A percentile compares a stretch with the other conserved stretches of the same genome.
phyloP scores from a whole-genome alignment of 495 filamentous ascomycete genomes.

The Penicillium waksmanii region DNA sequence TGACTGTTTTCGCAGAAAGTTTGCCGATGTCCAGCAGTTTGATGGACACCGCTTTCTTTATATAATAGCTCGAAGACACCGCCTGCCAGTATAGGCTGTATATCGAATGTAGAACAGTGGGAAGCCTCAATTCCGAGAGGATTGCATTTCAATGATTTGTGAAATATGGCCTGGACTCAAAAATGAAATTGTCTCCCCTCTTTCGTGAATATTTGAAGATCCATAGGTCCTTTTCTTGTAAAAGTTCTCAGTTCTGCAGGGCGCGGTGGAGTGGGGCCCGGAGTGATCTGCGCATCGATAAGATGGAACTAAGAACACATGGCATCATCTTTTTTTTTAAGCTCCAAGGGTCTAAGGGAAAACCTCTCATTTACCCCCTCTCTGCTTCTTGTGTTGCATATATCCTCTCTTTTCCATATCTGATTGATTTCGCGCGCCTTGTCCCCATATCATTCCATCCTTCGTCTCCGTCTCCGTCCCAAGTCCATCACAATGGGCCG shows the following conservation, averaged over 20 bases:
- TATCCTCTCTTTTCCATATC: not conserved
- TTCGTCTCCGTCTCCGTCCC: not conserved
- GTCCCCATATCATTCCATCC: slow-evolving; percentile 4
- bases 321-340: slow-evolving; percentile 38
- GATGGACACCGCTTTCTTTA: slow-evolving; percentile 24
- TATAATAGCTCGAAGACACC: slow-evolving; percentile 7
- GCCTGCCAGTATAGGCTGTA: slow-evolving; percentile 14
- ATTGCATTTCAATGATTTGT: no score
- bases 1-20: not conserved
- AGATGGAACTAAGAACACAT: slow-evolving; percentile 45
- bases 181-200: no score
- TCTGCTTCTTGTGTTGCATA: not conserved
- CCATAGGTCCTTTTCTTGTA: no score
- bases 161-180: no score
- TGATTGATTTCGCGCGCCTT: not conserved
- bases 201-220: no score
- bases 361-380: not conserved
- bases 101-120: no score
- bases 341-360: slow-evolving; percentile 5
- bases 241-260: slow-evolving; percentile 13
- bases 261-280: slow-evolving; percentile 24
- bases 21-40: slow-evolving; percentile 6
- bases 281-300: slow-evolving; percentile 28
- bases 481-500: slow-evolving; percentile 61
- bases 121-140: no score